Evolutionary conservation across 2,329 filamentous ascomycete genomes (phyloP).

Genomic region (Grosmannia huntii): DNA sequence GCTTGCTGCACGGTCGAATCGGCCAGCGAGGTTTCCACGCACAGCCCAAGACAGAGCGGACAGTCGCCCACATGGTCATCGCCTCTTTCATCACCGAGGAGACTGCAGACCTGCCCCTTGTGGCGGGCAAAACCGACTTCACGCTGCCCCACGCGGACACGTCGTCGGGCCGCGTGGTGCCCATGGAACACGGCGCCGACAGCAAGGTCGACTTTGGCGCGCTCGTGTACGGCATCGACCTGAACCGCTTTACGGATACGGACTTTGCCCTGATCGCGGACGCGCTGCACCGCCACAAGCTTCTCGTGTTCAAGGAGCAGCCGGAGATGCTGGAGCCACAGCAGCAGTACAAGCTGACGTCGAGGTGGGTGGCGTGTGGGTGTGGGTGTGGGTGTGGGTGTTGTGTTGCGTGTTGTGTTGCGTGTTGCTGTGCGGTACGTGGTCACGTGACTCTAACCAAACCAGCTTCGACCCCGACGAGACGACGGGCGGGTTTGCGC

Average conservation of each 20-base stretch:
- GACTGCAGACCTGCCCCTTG: conserved; percentile 8
- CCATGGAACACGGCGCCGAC: conserved; percentile 14
- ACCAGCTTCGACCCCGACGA: conserved; percentile 21
- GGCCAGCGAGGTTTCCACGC: too few relatives aligned
- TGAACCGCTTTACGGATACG: conserved; percentile 21
- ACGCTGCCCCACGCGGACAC: conserved; percentile 16
- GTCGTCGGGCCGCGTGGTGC: conserved; percentile 14
- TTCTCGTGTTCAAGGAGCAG: conserved; percentile 25
- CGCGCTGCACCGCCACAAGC: conserved; percentile 21
- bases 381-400: too few relatives aligned
- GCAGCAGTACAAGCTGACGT: conserved; percentile 22
- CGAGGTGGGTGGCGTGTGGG: conserved; percentile 5
- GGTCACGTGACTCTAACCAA: background rate
- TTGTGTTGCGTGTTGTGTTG: background rate
- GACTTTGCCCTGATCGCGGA: conserved; percentile 21
- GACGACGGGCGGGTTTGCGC: conserved; percentile 24
- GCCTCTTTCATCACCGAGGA: conserved; percentile 13
- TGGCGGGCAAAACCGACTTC: conserved; percentile 6
- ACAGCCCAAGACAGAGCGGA: too few relatives aligned
- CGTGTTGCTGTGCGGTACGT: too few relatives aligned
- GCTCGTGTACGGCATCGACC: conserved; percentile 22
- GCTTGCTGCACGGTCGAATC: too few relatives aligned
- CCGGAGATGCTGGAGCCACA: conserved; percentile 20
- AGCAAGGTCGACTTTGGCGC: conserved; percentile 24
- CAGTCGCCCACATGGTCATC: conserved; percentile 14